Conservation (phyloP, 805 yeast genomes). For the Ogataea corticis region DNA sequence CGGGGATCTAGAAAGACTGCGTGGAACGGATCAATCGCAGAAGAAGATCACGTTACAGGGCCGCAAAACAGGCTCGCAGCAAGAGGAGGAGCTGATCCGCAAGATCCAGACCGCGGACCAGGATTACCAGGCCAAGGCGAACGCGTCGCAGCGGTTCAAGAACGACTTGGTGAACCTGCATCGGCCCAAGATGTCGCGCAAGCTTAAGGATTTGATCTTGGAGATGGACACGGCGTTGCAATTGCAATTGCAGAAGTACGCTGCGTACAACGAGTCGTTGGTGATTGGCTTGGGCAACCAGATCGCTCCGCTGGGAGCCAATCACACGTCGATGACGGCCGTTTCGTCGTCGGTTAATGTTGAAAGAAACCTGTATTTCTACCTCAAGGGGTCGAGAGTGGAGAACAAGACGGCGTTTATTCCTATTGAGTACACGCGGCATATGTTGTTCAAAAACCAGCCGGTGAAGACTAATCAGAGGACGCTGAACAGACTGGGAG, state of each 20-base stretch:
- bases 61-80: constrained; percentile 77
- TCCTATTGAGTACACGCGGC: constrained; percentile 72
- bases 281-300: constrained; percentile 83
- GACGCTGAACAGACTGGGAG: neutral
- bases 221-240: constrained; percentile 90
- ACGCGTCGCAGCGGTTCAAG: constrained; percentile 68
- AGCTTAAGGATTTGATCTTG: constrained; percentile 71
- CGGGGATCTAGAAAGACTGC: constrained; percentile 81
- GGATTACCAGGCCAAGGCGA: constrained; percentile 80
- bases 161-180: constrained; percentile 69
- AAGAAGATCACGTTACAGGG: constrained; percentile 81
- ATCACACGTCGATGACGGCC: constrained; percentile 60
- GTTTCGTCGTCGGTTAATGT: constrained; percentile 78
- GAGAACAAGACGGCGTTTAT: constrained; percentile 44
- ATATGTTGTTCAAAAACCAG: constrained; percentile 53
- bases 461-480: neutral
- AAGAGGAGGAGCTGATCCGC: constrained; percentile 81
- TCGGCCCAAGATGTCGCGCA: constrained; percentile 75
- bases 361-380: constrained; percentile 78
- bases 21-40: constrained; percentile 75
- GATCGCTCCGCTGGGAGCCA: constrained; percentile 66
- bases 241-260: constrained; percentile 83
- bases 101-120: constrained; percentile 84
- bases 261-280: constrained; percentile 83
- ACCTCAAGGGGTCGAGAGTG: constrained; percentile 40